A percentile compares a stretch with the other conserved stretches of the same genome.
Evolutionary conservation across 1,139 yeast genomes (phyloP).

Genomic region (Saccharomyces hybrid): DNA sequence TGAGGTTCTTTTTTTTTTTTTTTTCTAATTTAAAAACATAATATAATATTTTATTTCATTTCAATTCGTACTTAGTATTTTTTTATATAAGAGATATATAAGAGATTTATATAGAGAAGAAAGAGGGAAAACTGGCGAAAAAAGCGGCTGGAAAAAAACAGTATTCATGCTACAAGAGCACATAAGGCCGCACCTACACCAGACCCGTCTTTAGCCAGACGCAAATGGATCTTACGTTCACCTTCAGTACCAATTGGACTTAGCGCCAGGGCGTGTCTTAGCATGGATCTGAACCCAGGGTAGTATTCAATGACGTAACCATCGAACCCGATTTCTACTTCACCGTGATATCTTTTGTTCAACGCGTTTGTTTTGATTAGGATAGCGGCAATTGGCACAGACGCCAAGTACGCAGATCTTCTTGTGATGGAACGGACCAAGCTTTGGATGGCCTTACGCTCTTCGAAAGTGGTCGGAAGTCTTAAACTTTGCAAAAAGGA

Average conservation of each 20-base stretch:
- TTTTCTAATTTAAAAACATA: background rate
- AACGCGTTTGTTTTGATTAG: conserved; percentile 50
- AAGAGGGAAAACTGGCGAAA: background rate
- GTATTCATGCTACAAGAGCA: conserved; percentile 41
- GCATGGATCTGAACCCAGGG: conserved; percentile 74
- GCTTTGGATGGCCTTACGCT: conserved; percentile 62
- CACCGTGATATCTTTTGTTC: conserved; percentile 48
- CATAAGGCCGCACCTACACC: conserved; percentile 96
- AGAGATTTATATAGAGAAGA: background rate
- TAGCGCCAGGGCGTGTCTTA: conserved; percentile 66
- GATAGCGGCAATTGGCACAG: conserved; percentile 83
- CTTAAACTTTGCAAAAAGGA: conserved; percentile 57
- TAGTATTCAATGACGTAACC: conserved; percentile 91
- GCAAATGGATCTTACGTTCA: conserved; percentile 61
- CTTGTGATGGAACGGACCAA: conserved; percentile 72
- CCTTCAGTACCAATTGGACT: conserved; percentile 68
- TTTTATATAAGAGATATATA: conserved; percentile 1
- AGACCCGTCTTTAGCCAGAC: conserved; percentile 86
- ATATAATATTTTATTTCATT: background rate
- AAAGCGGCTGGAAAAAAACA: background rate
- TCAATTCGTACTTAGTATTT: background rate
- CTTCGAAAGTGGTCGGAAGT: conserved; percentile 58
- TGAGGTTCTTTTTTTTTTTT: background rate
- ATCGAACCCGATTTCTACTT: conserved; percentile 87
- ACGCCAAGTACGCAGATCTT: conserved; percentile 79